Base-by-base conservation (phyloP, 2,329 filamentous ascomycete species). In the Colletotrichum destructivum region DNA sequence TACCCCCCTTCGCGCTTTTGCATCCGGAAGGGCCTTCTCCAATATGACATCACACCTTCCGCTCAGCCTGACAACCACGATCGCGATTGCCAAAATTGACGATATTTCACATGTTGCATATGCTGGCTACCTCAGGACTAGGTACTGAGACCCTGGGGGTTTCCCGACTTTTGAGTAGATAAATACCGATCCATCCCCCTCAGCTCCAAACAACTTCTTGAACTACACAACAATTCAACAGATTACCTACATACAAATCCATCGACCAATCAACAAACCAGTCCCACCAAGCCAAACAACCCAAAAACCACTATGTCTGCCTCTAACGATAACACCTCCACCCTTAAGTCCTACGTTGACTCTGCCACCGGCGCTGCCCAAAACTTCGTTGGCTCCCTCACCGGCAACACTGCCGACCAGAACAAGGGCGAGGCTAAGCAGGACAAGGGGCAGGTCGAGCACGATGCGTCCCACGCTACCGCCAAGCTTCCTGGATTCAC, bases 331-430 rank as follows among this genome's bases (percentile, higher is more conserved):
- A 74, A 74, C 65, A 89, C 92, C 76, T 97, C 94, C 74, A 96
- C 95, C 74, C 88, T 95, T 79, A 89, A 96, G 87, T 93, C 93
- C 69, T 92, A 91, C 84, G 79, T 94, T 76, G 92, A 95, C 87
- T 88, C 89, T 16, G 93, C 93, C 77, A 88, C 90, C 47, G 94
- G 93, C 75, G 86, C 91, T 66, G 89, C 91, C 63, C 94, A 97
- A 83, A 92, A 88, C 73, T 90, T 88, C 61, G 77, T 96, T 61
- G 94, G 94, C 74, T 88, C 85, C 73, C 73, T 97, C 67, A 95
- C 93, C 12, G 95, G 94, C 77, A 94, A 84, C 85, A 86, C 87
- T 2, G 86, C 86, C 73, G 91, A 96, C 77, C 86, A 94, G 86
- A 81, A 82, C 64, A 83, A 93, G 84, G 92, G 90, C 77, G 84